phyloP scores from a whole-genome alignment of 1,139 yeast genomes.

The Scheffersomyces stambukii region DNA sequence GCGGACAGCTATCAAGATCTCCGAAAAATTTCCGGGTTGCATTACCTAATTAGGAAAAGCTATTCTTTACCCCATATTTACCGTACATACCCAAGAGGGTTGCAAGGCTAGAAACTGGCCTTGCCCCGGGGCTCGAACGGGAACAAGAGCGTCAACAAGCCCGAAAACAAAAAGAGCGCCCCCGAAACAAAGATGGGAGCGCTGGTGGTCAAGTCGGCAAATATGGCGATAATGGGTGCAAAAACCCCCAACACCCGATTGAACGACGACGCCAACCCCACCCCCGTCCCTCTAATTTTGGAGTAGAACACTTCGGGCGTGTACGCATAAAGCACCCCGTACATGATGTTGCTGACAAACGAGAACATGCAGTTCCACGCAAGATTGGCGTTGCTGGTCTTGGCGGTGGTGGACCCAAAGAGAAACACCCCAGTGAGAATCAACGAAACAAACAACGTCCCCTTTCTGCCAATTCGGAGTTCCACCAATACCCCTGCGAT shows the following conservation, averaged over 20 bases:
- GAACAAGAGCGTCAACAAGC: constrained; percentile 29
- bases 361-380: constrained; percentile 45
- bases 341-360: constrained; percentile 39
- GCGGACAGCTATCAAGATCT: too few species aligned
- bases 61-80: too few species aligned
- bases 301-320: constrained; percentile 44
- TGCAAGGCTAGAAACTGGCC: constrained; percentile 11
- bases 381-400: constrained; percentile 31
- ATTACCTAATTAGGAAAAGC: too few species aligned
- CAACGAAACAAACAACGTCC: constrained; percentile 30
- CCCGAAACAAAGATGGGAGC: constrained; percentile 45
- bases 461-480: constrained; percentile 37
- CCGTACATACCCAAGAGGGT: too few species aligned
- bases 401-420: constrained; percentile 41
- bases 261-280: constrained; percentile 40
- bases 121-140: constrained; percentile 39
- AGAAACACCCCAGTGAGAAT: constrained; percentile 36
- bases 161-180: constrained; percentile 35
- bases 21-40: too few species aligned
- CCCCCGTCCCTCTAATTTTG: constrained; percentile 39
- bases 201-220: constrained; percentile 37
- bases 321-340: constrained; percentile 43
- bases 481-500: constrained; percentile 39
- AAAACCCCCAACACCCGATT: constrained; percentile 41
- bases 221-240: constrained; percentile 43